Evolutionary conservation across 371 early-diverging fungal species (phyloP).

Genomic region (Lichtheimia ramosa): DNA sequence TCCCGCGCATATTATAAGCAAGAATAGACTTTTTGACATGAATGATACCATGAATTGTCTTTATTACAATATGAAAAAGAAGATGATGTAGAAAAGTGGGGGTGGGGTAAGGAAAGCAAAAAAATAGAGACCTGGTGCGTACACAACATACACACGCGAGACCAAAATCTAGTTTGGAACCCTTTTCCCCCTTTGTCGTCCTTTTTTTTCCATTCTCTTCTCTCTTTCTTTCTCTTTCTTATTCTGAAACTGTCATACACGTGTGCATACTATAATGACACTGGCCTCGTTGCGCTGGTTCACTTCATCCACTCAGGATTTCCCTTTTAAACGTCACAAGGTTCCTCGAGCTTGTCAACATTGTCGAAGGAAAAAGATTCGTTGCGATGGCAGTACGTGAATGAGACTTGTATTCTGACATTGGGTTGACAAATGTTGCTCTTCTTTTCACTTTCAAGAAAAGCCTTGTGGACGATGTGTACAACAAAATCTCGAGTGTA

Average conservation of each 20-base stretch:
- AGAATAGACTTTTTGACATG: too few relatives aligned
- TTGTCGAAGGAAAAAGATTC: conserved; percentile 27
- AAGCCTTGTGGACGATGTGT: conserved; percentile 24
- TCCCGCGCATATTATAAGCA: too few relatives aligned
- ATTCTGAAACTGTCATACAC: neutral
- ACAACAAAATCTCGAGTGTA: conserved; percentile 1
- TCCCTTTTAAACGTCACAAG: conserved; percentile 29
- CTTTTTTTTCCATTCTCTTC: neutral
- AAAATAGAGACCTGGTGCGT: too few relatives aligned
- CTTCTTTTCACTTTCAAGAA: conserved; percentile 2
- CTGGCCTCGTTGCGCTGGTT: conserved; percentile 21
- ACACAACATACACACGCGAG: too few relatives aligned
- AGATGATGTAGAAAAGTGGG: too few relatives aligned
- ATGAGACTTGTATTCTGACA: neutral
- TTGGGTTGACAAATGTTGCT: too few relatives aligned
- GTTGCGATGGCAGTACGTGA: conserved; percentile 31
- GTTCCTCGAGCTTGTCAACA: conserved; percentile 24
- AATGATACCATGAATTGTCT: too few relatives aligned
- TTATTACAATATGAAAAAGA: too few relatives aligned
- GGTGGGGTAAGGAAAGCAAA: too few relatives aligned
- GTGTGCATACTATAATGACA: neutral
- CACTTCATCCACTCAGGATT: conserved; percentile 28
- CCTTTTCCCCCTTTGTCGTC: neutral
- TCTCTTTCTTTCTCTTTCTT: neutral
- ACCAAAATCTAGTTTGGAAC: too few relatives aligned